Evolutionary conservation across 2,329 filamentous ascomycete genomes (phyloP).

Genomic region (Colletotrichum musae): DNA sequence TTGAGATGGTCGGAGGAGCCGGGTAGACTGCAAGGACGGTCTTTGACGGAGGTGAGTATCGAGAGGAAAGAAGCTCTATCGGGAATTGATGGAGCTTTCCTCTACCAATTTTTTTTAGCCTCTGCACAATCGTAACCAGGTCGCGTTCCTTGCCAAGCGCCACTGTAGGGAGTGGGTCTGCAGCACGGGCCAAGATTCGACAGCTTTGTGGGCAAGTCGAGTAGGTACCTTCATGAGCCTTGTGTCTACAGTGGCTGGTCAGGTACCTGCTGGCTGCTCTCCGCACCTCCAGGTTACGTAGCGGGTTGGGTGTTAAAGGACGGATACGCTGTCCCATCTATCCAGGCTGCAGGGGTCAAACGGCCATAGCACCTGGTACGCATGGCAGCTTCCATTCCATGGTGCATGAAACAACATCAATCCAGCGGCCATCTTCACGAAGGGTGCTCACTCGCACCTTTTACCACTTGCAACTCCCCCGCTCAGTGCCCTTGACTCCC

Average conservation of each 20-base stretch:
- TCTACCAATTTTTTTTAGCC: conserved; percentile 44
- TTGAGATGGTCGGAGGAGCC: conserved; percentile 19
- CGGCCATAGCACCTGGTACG: conserved; percentile 26
- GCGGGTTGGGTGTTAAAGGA: conserved; percentile 21
- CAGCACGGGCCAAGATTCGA: conserved; percentile 34
- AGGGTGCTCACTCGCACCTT: conserved; percentile 11
- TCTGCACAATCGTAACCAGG: conserved; percentile 38
- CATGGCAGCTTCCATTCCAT: conserved; percentile 34
- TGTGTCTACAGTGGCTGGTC: neutral
- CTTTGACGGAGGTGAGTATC: conserved; percentile 34
- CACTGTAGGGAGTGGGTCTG: conserved; percentile 26
- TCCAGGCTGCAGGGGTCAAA: conserved; percentile 30
- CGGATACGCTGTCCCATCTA: conserved; percentile 3
- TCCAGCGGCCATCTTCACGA: conserved; percentile 22
- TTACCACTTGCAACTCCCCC: neutral
- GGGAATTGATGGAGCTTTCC: conserved; percentile 40
- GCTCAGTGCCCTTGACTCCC: neutral
- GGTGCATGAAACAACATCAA: conserved; percentile 37
- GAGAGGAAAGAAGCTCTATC: conserved; percentile 39
- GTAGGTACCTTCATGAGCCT: neutral
- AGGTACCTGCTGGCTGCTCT: conserved; percentile 4
- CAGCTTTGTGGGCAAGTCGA: conserved; percentile 13
- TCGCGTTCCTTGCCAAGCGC: conserved; percentile 37
- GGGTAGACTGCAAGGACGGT: conserved; percentile 14
- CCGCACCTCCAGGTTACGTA: conserved; percentile 28